Conservation (phyloP, 2,329 filamentous ascomycete species). For the Alternaria sp. region DNA sequence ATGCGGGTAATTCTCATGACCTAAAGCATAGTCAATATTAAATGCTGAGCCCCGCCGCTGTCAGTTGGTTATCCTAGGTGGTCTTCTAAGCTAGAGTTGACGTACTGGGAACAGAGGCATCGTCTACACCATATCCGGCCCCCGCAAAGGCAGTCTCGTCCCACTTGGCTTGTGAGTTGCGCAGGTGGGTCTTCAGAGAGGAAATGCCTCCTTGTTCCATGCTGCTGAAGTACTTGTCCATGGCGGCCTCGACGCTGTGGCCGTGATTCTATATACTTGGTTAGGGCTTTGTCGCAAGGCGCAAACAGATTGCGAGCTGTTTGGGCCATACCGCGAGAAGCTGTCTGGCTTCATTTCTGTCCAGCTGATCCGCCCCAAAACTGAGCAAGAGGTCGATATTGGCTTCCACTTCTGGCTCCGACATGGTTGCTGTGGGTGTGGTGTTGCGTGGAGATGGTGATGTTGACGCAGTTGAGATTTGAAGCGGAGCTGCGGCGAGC, state of each 20-base stretch:
- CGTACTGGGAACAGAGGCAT: slow-evolving; percentile 41
- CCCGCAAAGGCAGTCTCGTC: slow-evolving; percentile 43
- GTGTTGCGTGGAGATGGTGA: slow-evolving; percentile 1
- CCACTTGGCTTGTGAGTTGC: slow-evolving; percentile 38
- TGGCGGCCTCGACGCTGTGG: slow-evolving; percentile 35
- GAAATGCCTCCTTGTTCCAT: slow-evolving; percentile 22
- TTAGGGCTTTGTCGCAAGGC: slow-evolving; percentile 8
- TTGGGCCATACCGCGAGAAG: slow-evolving; percentile 25
- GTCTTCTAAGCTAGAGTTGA: slow-evolving; percentile 14
- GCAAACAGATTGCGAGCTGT: slow-evolving; percentile 8
- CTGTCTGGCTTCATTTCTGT: slow-evolving; percentile 28
- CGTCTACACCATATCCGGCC: slow-evolving; percentile 44
- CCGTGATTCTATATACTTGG: slow-evolving; percentile 32
- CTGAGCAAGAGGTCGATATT: slow-evolving; percentile 22
- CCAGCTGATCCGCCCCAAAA: slow-evolving; percentile 25
- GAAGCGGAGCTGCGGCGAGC: slow-evolving; percentile 6
- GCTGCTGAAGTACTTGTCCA: slow-evolving; percentile 35
- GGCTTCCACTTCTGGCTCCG: slow-evolving; percentile 19
- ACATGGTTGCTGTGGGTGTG: slow-evolving; percentile 15
- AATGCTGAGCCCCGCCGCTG: slow-evolving; percentile 37
- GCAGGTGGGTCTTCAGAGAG: slow-evolving; percentile 32
- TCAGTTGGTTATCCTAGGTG: slow-evolving; percentile 26
- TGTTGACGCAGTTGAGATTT: slow-evolving; percentile 8
- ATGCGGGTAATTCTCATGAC: slow-evolving; percentile 44
- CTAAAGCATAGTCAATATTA: slow-evolving; percentile 47